Conservation (phyloP, 768 basidiomycete genomes). For the Macrolepiota fuliginosa region DNA sequence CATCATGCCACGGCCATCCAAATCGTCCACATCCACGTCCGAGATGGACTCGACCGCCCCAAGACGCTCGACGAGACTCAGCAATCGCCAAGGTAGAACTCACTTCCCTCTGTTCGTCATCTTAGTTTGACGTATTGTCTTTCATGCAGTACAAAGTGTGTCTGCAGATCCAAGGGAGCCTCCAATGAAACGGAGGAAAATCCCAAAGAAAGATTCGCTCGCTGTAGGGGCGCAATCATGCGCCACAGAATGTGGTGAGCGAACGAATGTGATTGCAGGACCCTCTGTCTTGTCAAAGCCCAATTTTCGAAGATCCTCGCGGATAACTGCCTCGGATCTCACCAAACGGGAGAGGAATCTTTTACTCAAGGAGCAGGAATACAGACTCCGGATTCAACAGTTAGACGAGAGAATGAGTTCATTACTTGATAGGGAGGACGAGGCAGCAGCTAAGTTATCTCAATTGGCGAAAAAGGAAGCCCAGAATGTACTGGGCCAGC, state of each 20-base stretch:
- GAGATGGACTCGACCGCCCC: background rate
- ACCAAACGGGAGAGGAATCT: slow-evolving; percentile 34
- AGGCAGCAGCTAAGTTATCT: slow-evolving; percentile 37
- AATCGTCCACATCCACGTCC: background rate
- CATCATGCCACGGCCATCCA: slow-evolving; percentile 12
- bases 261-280: background rate
- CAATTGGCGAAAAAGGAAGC: slow-evolving; percentile 40
- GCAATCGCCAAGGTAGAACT: slow-evolving; percentile 8
- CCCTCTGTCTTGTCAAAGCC: background rate
- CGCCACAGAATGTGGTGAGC: slow-evolving; percentile 7
- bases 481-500: slow-evolving; percentile 42
- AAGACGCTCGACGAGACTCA: slow-evolving; percentile 8
- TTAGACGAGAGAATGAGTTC: slow-evolving; percentile 39
- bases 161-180: background rate
- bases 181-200: slow-evolving; percentile 1
- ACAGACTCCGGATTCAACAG: slow-evolving; percentile 31
- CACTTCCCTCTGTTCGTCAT: background rate
- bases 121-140: slow-evolving; percentile 3
- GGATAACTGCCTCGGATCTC: slow-evolving; percentile 38
- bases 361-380: slow-evolving; percentile 37
- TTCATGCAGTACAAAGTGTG: slow-evolving; percentile 4
- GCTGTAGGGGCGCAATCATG: background rate
- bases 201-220: background rate
- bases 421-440: slow-evolving; percentile 39
- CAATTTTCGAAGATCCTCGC: slow-evolving; percentile 29